Evolutionary conservation across 305 asterid species (phyloP), one percentile per base, ranked within the genome.

Genomic region (Fraxinus albicans): DNA sequence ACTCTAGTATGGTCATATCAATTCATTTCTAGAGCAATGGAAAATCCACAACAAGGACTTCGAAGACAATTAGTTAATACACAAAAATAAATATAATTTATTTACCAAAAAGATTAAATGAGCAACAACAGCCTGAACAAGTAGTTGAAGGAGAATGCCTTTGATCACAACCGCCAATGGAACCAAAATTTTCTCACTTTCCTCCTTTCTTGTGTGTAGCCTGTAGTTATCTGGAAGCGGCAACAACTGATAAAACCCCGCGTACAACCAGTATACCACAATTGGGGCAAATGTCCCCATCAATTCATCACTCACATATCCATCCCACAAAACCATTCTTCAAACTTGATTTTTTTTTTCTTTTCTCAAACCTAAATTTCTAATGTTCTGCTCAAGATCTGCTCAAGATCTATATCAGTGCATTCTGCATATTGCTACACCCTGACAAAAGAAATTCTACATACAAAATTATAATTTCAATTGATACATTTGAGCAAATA

Each of bases 231-330:
- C 95, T 36, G 93, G 87, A 42, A 91, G 89, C 40, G 95, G 93
- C 40, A 94, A 86, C 44, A 92, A 88, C 92, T 90, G 96, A 89
- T 90, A 91, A 80, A 91, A 86, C n/a, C 97, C 98, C 0, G 91
- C 94, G 81, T 91, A 94, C 80, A 93, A 33, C 98, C 98, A 94
- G 86, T 94, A 94, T 84, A 94, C 93, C 35, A 92, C 88, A 63
- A 94, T 84, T 8, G 98, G 98, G 35, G 96, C 95, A 89, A 92
- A 94, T 2, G 97, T 94, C 47, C 97, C 98, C 98, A 92, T 89
- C 23, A 88, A 77, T 87, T 94, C 98, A 85, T 94, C 98, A 75
- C 97, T 94, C 72, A 82, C 89, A 83, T 91, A 91, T 76, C 90
- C 92, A 82, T 92, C 98, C 97, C 97, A 92, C 55, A 94, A 88